Percentiles rank a stretch among this genome's conserved stretches.
phyloP scores from a whole-genome alignment of 1,284 basidiomycete genomes.

The Rhodofomes roseus region DNA sequence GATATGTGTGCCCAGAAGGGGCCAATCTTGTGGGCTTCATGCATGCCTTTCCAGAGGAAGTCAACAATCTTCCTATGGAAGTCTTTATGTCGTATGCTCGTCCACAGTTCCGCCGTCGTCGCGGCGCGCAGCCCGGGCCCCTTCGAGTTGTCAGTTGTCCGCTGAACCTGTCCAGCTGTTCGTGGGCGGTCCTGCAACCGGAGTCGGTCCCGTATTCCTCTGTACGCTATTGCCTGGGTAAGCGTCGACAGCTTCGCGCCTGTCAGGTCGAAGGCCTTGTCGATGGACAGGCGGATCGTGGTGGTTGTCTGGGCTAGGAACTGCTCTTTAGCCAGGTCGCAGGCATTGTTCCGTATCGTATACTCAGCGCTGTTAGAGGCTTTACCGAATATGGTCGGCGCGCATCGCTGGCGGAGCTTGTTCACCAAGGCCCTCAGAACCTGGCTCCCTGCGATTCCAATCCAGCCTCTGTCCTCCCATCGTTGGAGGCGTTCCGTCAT shows the following conservation, averaged over 20 bases:
- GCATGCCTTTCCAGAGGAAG: slow-evolving; percentile 29
- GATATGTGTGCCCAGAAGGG: slow-evolving; percentile 26
- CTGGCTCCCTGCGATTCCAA: not conserved
- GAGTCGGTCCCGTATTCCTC: slow-evolving; percentile 5
- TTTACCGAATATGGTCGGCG: not conserved
- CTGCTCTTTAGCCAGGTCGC: not conserved
- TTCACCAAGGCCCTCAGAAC: not conserved
- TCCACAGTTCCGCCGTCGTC: not conserved
- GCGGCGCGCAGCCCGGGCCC: no score
- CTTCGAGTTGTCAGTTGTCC: no score
- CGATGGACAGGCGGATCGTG: not conserved
- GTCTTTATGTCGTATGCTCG: slow-evolving; percentile 3
- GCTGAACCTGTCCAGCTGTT: not conserved
- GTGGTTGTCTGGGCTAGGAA: not conserved
- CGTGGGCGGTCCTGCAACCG: not conserved
- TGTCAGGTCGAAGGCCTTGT: not conserved
- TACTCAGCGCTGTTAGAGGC: no score
- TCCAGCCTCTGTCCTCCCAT: slow-evolving; percentile 2
- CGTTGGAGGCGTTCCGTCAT: no score
- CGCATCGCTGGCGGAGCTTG: not conserved
- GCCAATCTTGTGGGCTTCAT: slow-evolving; percentile 26
- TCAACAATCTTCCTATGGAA: slow-evolving; percentile 19
- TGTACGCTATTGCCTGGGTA: slow-evolving; percentile 15
- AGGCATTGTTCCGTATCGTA: not conserved
- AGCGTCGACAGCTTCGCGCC: slow-evolving; percentile 12